phyloP scores from a whole-genome alignment of 495 filamentous ascomycete species.

The Aspergillus kassunensis region DNA sequence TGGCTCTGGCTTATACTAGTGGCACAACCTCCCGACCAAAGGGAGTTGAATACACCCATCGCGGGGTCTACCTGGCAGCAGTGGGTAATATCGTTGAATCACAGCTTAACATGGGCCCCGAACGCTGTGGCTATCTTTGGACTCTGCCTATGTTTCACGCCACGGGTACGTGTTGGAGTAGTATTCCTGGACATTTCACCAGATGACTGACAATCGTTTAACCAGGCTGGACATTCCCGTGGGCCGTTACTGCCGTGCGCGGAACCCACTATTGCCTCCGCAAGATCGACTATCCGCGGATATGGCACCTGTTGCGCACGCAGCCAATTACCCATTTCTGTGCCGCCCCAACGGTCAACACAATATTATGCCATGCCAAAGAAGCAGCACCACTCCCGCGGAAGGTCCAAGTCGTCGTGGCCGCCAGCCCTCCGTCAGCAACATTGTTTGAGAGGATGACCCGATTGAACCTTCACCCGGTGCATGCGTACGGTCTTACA shows the following conservation, averaged over 20 bases:
- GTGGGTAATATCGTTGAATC: conserved; percentile 86
- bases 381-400: conserved; percentile 65
- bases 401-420: conserved; percentile 84
- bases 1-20: conserved; percentile 86
- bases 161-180: conserved; percentile 53
- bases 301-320: conserved; percentile 81
- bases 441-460: conserved; percentile 92
- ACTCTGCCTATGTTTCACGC: conserved; percentile 97
- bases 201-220: too few species aligned
- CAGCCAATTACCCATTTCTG: conserved; percentile 91
- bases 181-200: too few species aligned
- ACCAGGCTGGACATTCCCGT: conserved; percentile 73
- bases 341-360: conserved; percentile 95
- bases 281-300: conserved; percentile 90
- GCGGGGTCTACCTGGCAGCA: conserved; percentile 79
- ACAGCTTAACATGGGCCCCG: conserved; percentile 65
- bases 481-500: conserved; percentile 93
- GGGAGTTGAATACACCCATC: conserved; percentile 88
- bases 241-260: conserved; percentile 86
- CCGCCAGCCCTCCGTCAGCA: conserved; percentile 82
- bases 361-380: conserved; percentile 71
- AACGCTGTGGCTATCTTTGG: conserved; percentile 81
- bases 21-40: conserved; percentile 92
- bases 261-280: conserved; percentile 93
- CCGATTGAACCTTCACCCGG: conserved; percentile 77